Percentiles rank a stretch among this genome's conserved stretches.
Evolutionary conservation across 805 yeast genomes (phyloP).

Genomic region (Candida berthetii): DNA sequence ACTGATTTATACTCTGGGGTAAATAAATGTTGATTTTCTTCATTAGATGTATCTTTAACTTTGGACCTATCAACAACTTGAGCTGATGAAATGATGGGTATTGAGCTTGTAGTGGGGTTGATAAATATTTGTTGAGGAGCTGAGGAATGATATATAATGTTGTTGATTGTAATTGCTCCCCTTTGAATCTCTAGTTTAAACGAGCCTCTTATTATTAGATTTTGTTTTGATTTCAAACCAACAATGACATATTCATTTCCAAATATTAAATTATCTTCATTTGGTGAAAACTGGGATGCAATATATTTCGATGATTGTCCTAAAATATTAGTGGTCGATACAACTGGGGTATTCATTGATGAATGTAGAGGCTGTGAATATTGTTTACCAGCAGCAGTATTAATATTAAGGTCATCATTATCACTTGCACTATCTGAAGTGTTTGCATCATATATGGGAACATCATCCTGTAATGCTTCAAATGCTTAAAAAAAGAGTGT

Average conservation of each 20-base stretch:
- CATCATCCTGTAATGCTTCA: slow-evolving; percentile 13
- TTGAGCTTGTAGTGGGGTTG: slow-evolving; percentile 25
- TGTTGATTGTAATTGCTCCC: slow-evolving; percentile 42
- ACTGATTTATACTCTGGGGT: slow-evolving; percentile 36
- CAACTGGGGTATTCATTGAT: no score
- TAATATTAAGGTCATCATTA: no score
- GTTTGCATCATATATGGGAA: slow-evolving; percentile 15
- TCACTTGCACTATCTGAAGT: slow-evolving; percentile 4
- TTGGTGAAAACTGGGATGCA: slow-evolving; percentile 31
- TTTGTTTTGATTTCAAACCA: slow-evolving; percentile 38
- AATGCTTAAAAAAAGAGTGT: slow-evolving; percentile 10
- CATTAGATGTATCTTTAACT: slow-evolving; percentile 21
- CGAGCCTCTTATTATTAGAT: slow-evolving; percentile 41
- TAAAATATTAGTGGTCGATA: neutral
- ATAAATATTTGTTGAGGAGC: slow-evolving; percentile 24
- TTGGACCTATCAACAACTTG: slow-evolving; percentile 27
- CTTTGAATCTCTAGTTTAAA: slow-evolving; percentile 34
- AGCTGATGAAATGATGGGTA: slow-evolving; percentile 40
- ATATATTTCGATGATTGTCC: slow-evolving; percentile 11
- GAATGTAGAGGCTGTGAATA: neutral
- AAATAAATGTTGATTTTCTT: slow-evolving; percentile 32
- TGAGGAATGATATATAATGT: slow-evolving; percentile 25
- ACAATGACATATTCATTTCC: slow-evolving; percentile 26
- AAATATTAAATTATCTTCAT: slow-evolving; percentile 30
- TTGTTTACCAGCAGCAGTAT: neutral